Conservation (phyloP, 441 rosid genomes). For the Populus hybrid region DNA sequence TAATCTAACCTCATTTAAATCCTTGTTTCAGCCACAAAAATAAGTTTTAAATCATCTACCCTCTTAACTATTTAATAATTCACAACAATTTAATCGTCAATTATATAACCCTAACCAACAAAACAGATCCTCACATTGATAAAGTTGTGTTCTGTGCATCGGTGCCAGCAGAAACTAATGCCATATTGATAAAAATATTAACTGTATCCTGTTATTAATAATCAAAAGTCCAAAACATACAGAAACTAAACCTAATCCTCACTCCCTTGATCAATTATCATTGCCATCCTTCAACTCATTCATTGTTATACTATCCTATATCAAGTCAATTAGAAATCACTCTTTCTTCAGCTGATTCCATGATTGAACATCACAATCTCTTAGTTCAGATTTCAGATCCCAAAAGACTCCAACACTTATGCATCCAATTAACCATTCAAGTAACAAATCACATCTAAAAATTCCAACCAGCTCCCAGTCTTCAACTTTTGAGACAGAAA, state of each 20-base stretch:
- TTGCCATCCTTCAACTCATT: background rate
- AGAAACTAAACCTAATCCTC: background rate
- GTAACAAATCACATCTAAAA: background rate
- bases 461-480: background rate
- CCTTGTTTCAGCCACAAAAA: background rate
- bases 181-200: background rate
- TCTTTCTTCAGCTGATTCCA: background rate
- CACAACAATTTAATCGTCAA: background rate
- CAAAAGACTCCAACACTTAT: background rate
- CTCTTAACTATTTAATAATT: background rate
- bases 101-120: background rate
- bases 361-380: background rate
- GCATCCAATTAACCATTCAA: background rate
- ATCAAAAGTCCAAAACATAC: background rate
- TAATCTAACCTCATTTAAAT: background rate
- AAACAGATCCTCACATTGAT: background rate
- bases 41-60: background rate
- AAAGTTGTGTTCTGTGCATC: background rate
- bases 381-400: background rate
- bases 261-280: background rate
- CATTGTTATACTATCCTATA: background rate
- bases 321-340: background rate
- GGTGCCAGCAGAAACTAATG: background rate
- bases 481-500: background rate
- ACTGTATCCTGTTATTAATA: background rate